A percentile compares a stretch with the other conserved stretches of the same genome.
Conservation (phyloP, 1,284 basidiomycete species). For the Chalciporus sp. region DNA sequence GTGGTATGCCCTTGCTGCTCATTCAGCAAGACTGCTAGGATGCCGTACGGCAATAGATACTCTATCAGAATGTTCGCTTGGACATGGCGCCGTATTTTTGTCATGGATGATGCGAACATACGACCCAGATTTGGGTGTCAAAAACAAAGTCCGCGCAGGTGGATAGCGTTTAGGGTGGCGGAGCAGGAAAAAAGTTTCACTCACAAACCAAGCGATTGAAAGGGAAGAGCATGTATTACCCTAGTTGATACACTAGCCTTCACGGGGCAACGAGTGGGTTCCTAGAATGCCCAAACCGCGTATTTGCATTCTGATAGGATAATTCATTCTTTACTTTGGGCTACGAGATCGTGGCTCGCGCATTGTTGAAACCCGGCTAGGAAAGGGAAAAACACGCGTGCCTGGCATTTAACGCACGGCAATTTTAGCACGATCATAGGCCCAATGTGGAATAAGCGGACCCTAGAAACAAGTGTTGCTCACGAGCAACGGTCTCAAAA, state of each 20-base stretch:
- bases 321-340: constrained; percentile 17
- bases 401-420: constrained; percentile 30
- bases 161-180: neutral
- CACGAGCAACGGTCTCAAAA: constrained; percentile 21
- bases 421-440: constrained; percentile 29
- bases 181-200: constrained; percentile 15
- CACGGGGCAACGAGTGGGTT: constrained; percentile 26
- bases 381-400: constrained; percentile 29
- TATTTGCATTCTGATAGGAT: constrained; percentile 34
- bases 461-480: constrained; percentile 35
- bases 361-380: constrained; percentile 7
- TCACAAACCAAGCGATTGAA: constrained; percentile 3
- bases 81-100: neutral
- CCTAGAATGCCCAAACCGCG: constrained; percentile 8
- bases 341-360: constrained; percentile 11
- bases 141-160: constrained; percentile 18
- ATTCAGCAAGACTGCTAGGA: neutral
- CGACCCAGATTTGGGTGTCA: neutral
- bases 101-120: neutral
- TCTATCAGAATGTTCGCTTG: neutral
- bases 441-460: constrained; percentile 32
- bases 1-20: neutral
- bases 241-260: constrained; percentile 12
- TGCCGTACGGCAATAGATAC: neutral
- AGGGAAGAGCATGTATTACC: constrained; percentile 5